Evolutionary conservation across 805 yeast species (phyloP).

Genomic region (Wickerhamiella parazyma): DNA sequence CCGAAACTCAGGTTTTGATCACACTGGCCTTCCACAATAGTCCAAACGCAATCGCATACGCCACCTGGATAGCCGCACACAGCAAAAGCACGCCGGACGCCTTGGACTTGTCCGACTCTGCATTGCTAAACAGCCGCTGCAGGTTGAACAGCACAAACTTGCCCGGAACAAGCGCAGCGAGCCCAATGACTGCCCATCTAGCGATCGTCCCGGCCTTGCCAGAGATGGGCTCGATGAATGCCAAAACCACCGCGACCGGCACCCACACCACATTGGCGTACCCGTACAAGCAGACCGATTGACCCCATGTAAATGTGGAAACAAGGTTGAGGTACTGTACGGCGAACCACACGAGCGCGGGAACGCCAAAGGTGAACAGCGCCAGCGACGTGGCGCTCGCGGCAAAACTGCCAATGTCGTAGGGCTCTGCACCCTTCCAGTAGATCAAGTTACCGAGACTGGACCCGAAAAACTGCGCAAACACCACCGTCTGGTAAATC

Average conservation of each 20-base stretch:
- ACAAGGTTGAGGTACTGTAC: constrained; percentile 46
- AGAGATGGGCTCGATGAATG: constrained; percentile 38
- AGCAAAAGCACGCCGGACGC: constrained; percentile 12
- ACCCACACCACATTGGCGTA: constrained; percentile 76
- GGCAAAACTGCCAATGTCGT: constrained; percentile 47
- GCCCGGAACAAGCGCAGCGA: constrained; percentile 53
- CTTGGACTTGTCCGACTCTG: constrained; percentile 16
- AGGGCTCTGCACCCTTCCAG: constrained; percentile 31
- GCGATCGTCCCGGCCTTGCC: constrained; percentile 31
- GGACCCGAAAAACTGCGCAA: constrained; percentile 62
- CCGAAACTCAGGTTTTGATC: too few species aligned
- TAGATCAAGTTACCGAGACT: constrained; percentile 48
- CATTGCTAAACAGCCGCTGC: constrained; percentile 25
- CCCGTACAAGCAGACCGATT: constrained; percentile 64
- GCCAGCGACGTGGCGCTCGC: constrained; percentile 59
- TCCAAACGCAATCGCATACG: constrained; percentile 6
- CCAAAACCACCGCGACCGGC: constrained; percentile 56
- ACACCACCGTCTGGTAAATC: constrained; percentile 74
- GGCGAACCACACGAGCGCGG: constrained; percentile 39
- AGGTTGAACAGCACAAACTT: constrained; percentile 35
- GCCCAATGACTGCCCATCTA: constrained; percentile 48
- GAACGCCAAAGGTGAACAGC: constrained; percentile 61
- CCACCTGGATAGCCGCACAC: constrained; percentile 16
- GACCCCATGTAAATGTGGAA: constrained; percentile 31
- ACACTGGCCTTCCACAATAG: neutral